Base-by-base conservation (phyloP, 228 moss, liverwort and hornwort genomes). In the Sphagnum magellanicum region DNA sequence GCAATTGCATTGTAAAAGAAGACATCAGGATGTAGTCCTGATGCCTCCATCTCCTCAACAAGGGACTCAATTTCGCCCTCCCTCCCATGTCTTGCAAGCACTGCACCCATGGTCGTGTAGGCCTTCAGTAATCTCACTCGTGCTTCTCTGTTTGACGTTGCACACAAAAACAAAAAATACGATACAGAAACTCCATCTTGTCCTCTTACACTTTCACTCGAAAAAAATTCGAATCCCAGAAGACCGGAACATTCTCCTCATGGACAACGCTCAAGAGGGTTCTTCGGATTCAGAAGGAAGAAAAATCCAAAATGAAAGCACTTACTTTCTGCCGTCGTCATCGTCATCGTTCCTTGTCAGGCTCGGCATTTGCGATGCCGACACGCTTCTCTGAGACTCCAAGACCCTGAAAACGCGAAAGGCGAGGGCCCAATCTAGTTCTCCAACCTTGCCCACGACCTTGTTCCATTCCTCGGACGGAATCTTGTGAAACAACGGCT, bases 401-500 rank as follows among this genome's bases (percentile, higher is more conserved):
- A 93, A 61, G 50, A 88, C 74, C 65, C 77, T 63, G 52, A 93
- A 91, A 16, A 90, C 76, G 60, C 79, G 66, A 71, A 97, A 73
- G 17, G 88, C 85, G 48, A 87, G 49, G 74, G 79, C 79, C 93
- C 97, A 97, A 76, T 91, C 85, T 49, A 71, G 65, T 73, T 88
- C 81, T 67, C 93, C 97, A 10, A 83, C 83, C 65, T 87, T 87
- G 52, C 83, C 79, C 70, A 97, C 76, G 60, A 93, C 68, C 78
- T 87, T 93, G 69, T 88, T 97, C 91, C 93, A 97, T 64, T 97
- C 93, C 64, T 93, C 87, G 4, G 71, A 74, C 4, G 83, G 59
- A 15, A 93, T 80, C 52, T 63, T 80, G 32, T 71, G 81, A 70
- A 76, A 71, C 91, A 88, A 97, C 10, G 90, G 87, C 58, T 81